Conservation (phyloP, 2,329 filamentous ascomycete species). For the Taxawa tesnikishii region DNA sequence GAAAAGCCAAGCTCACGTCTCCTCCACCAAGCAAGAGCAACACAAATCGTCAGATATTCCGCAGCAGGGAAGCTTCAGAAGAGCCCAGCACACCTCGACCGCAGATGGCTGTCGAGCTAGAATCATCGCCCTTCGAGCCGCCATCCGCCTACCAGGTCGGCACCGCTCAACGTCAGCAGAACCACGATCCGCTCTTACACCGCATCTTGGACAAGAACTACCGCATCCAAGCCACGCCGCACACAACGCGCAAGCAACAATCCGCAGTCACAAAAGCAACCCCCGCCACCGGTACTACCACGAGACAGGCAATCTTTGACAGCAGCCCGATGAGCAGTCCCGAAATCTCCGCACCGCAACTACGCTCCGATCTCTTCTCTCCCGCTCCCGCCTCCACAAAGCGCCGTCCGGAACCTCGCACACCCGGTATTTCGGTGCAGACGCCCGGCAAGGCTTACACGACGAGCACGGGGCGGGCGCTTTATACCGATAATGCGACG, state of each 20-base stretch:
- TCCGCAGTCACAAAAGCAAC: slow-evolving; percentile 21
- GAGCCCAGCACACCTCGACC: slow-evolving; percentile 8
- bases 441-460: slow-evolving; percentile 45
- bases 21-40: slow-evolving; percentile 21
- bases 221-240: slow-evolving; percentile 82
- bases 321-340: slow-evolving; percentile 42
- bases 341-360: slow-evolving; percentile 65
- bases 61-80: slow-evolving; percentile 13
- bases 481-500: slow-evolving; percentile 19
- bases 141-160: slow-evolving; percentile 28
- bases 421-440: slow-evolving; percentile 71
- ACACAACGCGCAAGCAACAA: slow-evolving; percentile 41
- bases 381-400: slow-evolving; percentile 12
- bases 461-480: slow-evolving; percentile 20
- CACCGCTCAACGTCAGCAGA: slow-evolving; percentile 23
- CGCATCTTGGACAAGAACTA: slow-evolving; percentile 93
- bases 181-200: slow-evolving; percentile 71
- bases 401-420: slow-evolving; percentile 39
- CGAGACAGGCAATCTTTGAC: slow-evolving; percentile 13
- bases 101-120: slow-evolving; percentile 1
- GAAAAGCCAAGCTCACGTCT: slow-evolving; percentile 8
- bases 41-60: slow-evolving; percentile 6
- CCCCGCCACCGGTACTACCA: slow-evolving; percentile 24
- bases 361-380: slow-evolving; percentile 71
- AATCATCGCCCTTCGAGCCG: slow-evolving; percentile 40